Evolutionary conservation across 2,329 filamentous ascomycete species (phyloP), one percentile per base, ranked within the genome.

Genomic region (Nemania bipapillata): DNA sequence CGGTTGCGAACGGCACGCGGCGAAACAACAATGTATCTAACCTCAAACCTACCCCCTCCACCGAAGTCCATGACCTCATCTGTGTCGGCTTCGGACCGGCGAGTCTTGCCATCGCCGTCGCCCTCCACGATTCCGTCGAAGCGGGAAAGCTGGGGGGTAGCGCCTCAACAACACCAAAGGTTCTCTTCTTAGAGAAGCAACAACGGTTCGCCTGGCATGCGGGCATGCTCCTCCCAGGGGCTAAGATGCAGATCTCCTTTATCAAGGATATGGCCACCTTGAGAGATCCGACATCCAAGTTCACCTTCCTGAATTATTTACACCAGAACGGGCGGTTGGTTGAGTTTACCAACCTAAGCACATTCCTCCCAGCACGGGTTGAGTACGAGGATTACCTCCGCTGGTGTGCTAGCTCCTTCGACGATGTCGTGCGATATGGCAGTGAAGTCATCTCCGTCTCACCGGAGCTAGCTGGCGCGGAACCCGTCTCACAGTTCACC

Each of bases 231-330:
- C 87, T 98, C 2, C 93, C 94, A 0, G 94, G 94, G 4, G 92
- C 94, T 60, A 94, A 92, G 82, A 98, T 98, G 95, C 95, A 98
- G 79, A 98, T 98, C 74, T 96, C 93, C 9, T 98, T 97, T 83
- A 87, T 98, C 83, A 98, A 98, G 83, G 95, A 98, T 78, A 88
- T 98, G 80, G 95, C 95, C 3, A 96, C 93, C 3, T 85, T 97
- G 73, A 88, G 95, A 66, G 90, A 98, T 78, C 95, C 95, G 7
- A 89, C 91, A 71, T 97, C 92, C 73, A 87, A 94, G 76, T 98
- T 98, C 81, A 98, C 95, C 15, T 98, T 97, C 82, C 84, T 97
- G 77, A 97, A 97, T 82, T 98, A 98, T 80, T 87, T 98, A 12
- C 92, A 96, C 82, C 82, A 87, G 74, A 91, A 96, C 74, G 86